These are phyloP conservation scores for Pseudocercospora macadamiae DNA, from an alignment of 2,329 filamentous ascomycete species.

Conservation along the genomic window DNA sequence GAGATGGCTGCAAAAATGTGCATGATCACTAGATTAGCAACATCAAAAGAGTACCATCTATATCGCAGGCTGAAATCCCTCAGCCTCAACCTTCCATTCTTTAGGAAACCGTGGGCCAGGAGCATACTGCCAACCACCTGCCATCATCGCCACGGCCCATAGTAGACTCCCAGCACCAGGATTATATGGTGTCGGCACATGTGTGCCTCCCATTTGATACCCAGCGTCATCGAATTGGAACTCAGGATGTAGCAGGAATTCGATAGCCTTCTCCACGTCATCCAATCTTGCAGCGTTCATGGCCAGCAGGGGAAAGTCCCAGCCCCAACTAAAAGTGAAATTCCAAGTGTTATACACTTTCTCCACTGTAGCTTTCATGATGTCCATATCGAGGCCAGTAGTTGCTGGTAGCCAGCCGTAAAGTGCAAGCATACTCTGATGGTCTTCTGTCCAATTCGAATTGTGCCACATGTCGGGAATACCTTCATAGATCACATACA, in stretches of 20 bases:
- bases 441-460: neutral
- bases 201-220: neutral
- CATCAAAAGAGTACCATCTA: no score
- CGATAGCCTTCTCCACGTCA: neutral
- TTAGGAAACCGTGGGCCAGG: neutral
- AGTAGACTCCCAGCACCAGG: neutral
- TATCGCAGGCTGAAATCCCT: neutral
- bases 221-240: slow-evolving; percentile 2
- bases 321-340: slow-evolving; percentile 40
- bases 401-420: neutral
- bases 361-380: neutral
- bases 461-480: slow-evolving; percentile 4
- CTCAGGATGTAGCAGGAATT: neutral
- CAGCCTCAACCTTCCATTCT: neutral
- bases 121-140: neutral
- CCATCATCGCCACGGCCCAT: slow-evolving; percentile 1
- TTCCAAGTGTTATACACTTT: slow-evolving; percentile 35
- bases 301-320: slow-evolving; percentile 34
- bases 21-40: no score
- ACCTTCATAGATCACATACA: neutral
- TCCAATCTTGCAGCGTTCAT: slow-evolving; percentile 36
- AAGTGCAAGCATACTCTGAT: neutral
- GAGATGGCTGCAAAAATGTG: no score
- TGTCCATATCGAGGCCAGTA: neutral
- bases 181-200: neutral